A percentile compares a stretch with the other conserved stretches of the same genome.
phyloP scores from a whole-genome alignment of 768 basidiomycete species.

The Psilocybe azurescens region DNA sequence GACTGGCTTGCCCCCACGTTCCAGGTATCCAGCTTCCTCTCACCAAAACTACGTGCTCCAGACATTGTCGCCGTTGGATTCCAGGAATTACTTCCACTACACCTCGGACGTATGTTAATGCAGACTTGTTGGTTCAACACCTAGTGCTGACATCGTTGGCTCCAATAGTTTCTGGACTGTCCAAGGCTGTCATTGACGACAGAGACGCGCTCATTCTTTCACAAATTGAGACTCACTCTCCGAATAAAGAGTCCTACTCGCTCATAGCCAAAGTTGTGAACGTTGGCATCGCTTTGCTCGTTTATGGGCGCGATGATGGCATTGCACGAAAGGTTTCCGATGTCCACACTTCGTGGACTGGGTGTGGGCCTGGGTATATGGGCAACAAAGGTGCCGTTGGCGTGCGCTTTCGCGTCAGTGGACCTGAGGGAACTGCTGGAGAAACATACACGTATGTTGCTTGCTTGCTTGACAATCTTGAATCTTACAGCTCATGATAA shows the following conservation, averaged over 20 bases:
- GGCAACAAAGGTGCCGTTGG: constrained; percentile 97
- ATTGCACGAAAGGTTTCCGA: constrained; percentile 64
- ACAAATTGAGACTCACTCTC: constrained; percentile 74
- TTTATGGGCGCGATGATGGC: constrained; percentile 81
- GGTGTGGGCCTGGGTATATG: constrained; percentile 76
- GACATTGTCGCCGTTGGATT: constrained; percentile 92
- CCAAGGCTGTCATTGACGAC: constrained; percentile 69
- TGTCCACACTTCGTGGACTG: constrained; percentile 78
- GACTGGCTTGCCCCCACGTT: constrained; percentile 91
- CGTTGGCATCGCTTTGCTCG: constrained; percentile 85
- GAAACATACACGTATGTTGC: constrained; percentile 84
- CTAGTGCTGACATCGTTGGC: not conserved
- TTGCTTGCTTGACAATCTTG: not conserved
- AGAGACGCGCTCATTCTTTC: constrained; percentile 75
- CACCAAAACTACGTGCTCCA: constrained; percentile 67
- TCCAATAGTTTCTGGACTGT: constrained; percentile 75
- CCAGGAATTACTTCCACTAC: constrained; percentile 91
- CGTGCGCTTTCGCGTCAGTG: constrained; percentile 77
- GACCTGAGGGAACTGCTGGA: constrained; percentile 57
- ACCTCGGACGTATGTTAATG: constrained; percentile 74
- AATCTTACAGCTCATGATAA: not conserved
- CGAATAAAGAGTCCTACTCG: constrained; percentile 75
- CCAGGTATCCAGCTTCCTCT: constrained; percentile 74
- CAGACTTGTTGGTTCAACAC: not conserved
- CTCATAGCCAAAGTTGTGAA: constrained; percentile 83